Conservation (phyloP, 179 eudicot genomes). For the Beta macrorhiza region DNA sequence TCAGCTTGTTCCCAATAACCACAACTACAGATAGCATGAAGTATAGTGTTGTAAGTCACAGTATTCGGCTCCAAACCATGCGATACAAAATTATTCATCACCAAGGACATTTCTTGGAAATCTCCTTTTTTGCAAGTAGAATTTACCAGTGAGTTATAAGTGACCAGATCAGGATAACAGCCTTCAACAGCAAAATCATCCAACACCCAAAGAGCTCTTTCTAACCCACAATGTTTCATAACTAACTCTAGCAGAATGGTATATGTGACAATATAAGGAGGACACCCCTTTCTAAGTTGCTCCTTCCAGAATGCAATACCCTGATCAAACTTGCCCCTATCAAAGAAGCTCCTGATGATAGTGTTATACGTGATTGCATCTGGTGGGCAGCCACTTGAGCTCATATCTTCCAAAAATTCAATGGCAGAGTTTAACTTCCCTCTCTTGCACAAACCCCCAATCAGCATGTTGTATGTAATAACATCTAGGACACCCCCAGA, state of each 20-base stretch:
- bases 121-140: slow-evolving; percentile 50
- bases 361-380: slow-evolving; percentile 73
- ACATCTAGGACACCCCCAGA: slow-evolving; percentile 88
- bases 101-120: slow-evolving; percentile 46
- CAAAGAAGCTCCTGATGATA: slow-evolving; percentile 57
- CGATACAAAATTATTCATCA: slow-evolving; percentile 48
- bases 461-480: slow-evolving; percentile 80
- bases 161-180: slow-evolving; percentile 72
- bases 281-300: slow-evolving; percentile 76
- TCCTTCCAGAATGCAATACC: slow-evolving; percentile 76
- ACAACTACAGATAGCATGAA: slow-evolving; percentile 52
- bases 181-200: slow-evolving; percentile 78
- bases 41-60: slow-evolving; percentile 68
- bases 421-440: slow-evolving; percentile 54
- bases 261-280: slow-evolving; percentile 59
- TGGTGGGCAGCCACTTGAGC: slow-evolving; percentile 75
- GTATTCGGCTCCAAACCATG: slow-evolving; percentile 68
- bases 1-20: slow-evolving; percentile 17
- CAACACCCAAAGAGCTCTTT: slow-evolving; percentile 56
- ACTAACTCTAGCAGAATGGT: slow-evolving; percentile 60
- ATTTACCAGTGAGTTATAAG: slow-evolving; percentile 60
- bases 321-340: slow-evolving; percentile 45
- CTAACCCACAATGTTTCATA: slow-evolving; percentile 55
- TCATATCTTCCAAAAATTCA: slow-evolving; percentile 63
- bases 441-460: slow-evolving; percentile 68